These are phyloP conservation scores for Anisodus tanguticus DNA, from an alignment of 257 asterid species.

Conservation along the genomic window DNA sequence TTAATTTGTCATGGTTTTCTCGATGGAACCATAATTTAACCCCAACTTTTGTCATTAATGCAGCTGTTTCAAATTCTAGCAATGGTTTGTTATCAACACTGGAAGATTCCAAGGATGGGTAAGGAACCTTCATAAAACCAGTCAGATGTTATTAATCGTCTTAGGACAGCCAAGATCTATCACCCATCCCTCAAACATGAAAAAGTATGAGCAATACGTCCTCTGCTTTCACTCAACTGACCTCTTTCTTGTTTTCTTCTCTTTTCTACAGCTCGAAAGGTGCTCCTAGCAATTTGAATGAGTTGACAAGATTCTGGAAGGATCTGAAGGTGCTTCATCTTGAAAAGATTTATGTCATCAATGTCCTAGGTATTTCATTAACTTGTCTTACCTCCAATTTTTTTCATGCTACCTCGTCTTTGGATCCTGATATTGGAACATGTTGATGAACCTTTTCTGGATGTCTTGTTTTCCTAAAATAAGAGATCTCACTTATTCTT, in stretches of 20 bases:
- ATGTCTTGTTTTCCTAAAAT: constrained; percentile 23
- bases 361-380: constrained; percentile 75
- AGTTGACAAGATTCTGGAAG: constrained; percentile 49
- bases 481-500: background rate
- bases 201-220: background rate
- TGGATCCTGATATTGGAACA: constrained; percentile 20
- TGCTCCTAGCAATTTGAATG: constrained; percentile 30
- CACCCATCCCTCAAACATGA: background rate
- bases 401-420: constrained; percentile 35
- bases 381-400: constrained; percentile 28
- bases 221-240: constrained; percentile 19
- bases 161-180: constrained; percentile 22
- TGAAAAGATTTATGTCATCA: constrained; percentile 79
- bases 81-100: constrained; percentile 45
- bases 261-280: constrained; percentile 52
- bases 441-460: constrained; percentile 23
- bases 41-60: constrained; percentile 30
- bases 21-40: constrained; percentile 31
- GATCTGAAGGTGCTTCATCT: constrained; percentile 70
- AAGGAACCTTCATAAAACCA: constrained; percentile 37
- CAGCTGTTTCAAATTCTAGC: constrained; percentile 36
- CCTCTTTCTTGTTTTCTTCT: constrained; percentile 24
- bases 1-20: constrained; percentile 8
- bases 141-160: constrained; percentile 19
- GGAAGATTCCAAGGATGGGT: constrained; percentile 49